Evolutionary conservation across 768 basidiomycete species (phyloP).

Genomic region (Amanita rubescens): DNA sequence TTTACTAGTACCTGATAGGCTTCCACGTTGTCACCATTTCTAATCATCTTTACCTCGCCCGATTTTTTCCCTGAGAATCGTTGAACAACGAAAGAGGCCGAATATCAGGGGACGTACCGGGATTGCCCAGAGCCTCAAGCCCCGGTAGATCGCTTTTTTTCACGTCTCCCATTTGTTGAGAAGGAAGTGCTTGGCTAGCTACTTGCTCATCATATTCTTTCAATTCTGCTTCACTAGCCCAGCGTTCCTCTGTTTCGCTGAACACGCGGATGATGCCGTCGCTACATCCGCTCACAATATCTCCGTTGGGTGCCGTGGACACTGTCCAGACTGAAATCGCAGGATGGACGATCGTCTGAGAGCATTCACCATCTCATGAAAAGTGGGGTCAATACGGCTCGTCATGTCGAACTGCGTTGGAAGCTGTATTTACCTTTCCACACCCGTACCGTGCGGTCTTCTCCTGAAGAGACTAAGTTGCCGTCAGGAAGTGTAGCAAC

Average conservation of each 20-base stretch:
- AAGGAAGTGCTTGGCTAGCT: slow-evolving; percentile 70
- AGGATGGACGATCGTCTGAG: slow-evolving; percentile 86
- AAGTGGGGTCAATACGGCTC: background rate
- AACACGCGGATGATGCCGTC: slow-evolving; percentile 87
- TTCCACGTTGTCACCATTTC: slow-evolving; percentile 72
- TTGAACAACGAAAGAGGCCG: background rate
- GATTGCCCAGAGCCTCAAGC: slow-evolving; percentile 63
- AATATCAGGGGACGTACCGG: slow-evolving; percentile 43
- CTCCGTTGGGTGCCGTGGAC: slow-evolving; percentile 79
- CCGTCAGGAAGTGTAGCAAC: slow-evolving; percentile 76
- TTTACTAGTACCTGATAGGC: slow-evolving; percentile 71
- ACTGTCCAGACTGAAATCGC: slow-evolving; percentile 98
- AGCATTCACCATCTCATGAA: slow-evolving; percentile 70
- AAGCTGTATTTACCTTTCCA: slow-evolving; percentile 65
- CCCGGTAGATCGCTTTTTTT: slow-evolving; percentile 89
- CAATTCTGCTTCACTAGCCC: slow-evolving; percentile 57
- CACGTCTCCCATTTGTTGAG: slow-evolving; percentile 87
- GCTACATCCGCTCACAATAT: slow-evolving; percentile 88
- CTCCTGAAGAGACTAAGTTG: slow-evolving; percentile 83
- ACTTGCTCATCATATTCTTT: slow-evolving; percentile 71
- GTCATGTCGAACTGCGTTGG: background rate
- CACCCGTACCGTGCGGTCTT: slow-evolving; percentile 87
- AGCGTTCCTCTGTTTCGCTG: slow-evolving; percentile 63
- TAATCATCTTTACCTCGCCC: slow-evolving; percentile 91
- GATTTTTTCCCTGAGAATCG: slow-evolving; percentile 68